These are phyloP conservation scores for Crucihimalaya himalaica DNA, from an alignment of 345 rosid species.

Conservation along the genomic window DNA sequence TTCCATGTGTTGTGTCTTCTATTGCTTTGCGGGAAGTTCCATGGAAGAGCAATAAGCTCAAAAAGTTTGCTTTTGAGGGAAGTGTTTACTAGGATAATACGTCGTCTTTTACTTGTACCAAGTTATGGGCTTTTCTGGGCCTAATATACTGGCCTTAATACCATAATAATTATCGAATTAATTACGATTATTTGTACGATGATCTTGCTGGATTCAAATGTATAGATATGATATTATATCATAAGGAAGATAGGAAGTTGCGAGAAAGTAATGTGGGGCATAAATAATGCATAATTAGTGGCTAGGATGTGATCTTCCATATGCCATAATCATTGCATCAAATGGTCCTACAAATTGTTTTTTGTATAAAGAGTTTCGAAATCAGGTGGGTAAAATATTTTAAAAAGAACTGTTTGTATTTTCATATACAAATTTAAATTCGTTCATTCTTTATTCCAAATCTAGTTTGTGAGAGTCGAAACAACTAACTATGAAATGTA, in stretches of 20 bases:
- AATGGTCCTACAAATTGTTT: conserved; percentile 7
- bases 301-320: conserved; percentile 28
- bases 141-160: neutral
- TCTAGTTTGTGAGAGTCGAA: neutral
- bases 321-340: conserved; percentile 23
- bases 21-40: conserved; percentile 43
- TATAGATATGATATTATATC: neutral
- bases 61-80: conserved; percentile 34
- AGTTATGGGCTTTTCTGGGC: conserved; percentile 3
- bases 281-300: conserved; percentile 12
- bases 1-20: neutral
- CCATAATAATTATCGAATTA: no score
- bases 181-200: neutral
- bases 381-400: neutral
- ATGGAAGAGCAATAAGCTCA: conserved; percentile 50
- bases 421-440: neutral
- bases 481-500: neutral
- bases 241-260: conserved; percentile 9
- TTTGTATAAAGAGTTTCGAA: neutral
- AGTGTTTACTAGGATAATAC: neutral
- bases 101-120: neutral
- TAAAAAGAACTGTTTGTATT: neutral
- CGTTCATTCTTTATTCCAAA: neutral
- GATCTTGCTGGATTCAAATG: conserved; percentile 21
- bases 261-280: conserved; percentile 32